Evolutionary conservation across 192 early-diverging fungal genomes (phyloP), one percentile per base, ranked within the genome.

Genomic region (Gamsiella multidivaricata): DNA sequence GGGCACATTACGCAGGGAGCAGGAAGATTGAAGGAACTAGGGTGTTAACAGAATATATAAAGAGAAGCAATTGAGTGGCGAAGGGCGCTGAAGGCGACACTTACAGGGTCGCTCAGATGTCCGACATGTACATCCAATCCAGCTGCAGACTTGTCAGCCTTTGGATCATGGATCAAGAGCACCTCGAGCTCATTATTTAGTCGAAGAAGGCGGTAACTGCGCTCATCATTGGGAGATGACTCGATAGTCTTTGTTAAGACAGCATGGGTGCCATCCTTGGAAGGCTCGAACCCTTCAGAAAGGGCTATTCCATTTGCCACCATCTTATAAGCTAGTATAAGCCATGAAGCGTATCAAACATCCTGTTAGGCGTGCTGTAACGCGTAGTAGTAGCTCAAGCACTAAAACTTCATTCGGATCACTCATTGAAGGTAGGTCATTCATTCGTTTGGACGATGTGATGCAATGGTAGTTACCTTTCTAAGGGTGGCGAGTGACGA

Each of bases 81-180:
- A 17, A 25, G 4, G 32, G 25, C 22, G 15, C 23, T 22, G 50
- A 45, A 1, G 5, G 20, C 5, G 20, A 25, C 15, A 51, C 73
- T 78, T 66, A 82, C 82, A 3, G 86, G 87, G 67, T 89, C 87
- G 29, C 69, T 79, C 41, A 87, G 62, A 45, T 89, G 79, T 23
- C 91, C 91, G 39, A 93, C 85, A 55, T 86, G 81, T 15, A 92
- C 88, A 49, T 83, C 81, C 3, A 90, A 68, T 1, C 85, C 70
- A 0, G 89, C 90, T 18, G 87, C 84, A 7, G 89, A 85, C 80
- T 90, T 88, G 62, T 88, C 83, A 0, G 83, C 72, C 20, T 81
- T 72, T 2, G 66, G 36, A 55, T 86, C 89, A 49, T 86, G 87
- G 26, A 89, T 82, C 7, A 91, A 58, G 22, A 91, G 58, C 1